These are phyloP conservation scores for Backusella westeae DNA, from an alignment of 192 early-diverging fungal species.

Conservation along the genomic window DNA sequence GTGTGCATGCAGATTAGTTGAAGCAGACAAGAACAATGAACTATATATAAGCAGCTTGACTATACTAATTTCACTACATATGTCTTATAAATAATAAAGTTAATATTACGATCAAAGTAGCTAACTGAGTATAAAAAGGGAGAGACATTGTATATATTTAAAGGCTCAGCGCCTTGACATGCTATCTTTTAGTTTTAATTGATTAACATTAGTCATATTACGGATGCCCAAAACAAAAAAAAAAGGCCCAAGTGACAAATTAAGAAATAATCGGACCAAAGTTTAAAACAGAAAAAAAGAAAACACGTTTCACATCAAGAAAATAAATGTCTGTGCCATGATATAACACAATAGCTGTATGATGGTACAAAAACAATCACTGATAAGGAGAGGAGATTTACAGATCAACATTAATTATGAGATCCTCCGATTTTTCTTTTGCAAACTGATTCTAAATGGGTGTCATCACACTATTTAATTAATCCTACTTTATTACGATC, in stretches of 20 bases:
- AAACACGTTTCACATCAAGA: not conserved
- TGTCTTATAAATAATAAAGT: no score
- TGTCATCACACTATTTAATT: not conserved
- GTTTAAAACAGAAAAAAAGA: not conserved
- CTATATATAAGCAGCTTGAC: not conserved
- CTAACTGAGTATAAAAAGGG: not conserved
- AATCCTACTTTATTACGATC: not conserved
- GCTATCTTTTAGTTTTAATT: not conserved
- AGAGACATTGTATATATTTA: not conserved
- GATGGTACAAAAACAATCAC: not conserved
- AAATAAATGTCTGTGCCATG: not conserved
- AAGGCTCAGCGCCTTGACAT: not conserved
- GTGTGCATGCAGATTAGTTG: not conserved
- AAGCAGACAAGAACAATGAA: not conserved
- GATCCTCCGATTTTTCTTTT: not conserved
- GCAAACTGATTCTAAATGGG: not conserved
- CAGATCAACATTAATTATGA: not conserved
- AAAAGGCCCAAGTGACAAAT: not conserved
- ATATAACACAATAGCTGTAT: not conserved
- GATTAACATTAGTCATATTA: not conserved
- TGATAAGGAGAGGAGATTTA: not conserved
- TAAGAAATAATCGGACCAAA: not conserved
- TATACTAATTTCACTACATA: not conserved
- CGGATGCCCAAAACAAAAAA: not conserved
- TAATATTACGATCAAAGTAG: not conserved